Evolutionary conservation across 1,284 basidiomycete species (phyloP), one percentile per base, ranked within the genome.

Genomic region (Lentinula novae-zelandiae): DNA sequence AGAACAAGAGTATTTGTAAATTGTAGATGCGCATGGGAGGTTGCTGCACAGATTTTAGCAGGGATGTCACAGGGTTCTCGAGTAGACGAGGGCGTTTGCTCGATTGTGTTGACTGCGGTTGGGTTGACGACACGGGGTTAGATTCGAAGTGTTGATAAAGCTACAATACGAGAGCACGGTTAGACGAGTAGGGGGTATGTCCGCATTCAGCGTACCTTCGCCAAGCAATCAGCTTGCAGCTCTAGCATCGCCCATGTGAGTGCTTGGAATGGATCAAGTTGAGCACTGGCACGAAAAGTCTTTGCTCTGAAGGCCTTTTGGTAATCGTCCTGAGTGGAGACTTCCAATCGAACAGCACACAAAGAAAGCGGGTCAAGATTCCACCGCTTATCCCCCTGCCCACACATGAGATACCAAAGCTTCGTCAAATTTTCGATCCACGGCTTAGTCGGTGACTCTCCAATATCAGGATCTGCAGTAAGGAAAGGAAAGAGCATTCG

Each of bases 1-100:
- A 76, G 75, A 98, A 96, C n/a, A 95, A 81, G 1, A 96, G 75
- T 3, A 87, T 77, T 73, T 97, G 95, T 0, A 95, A 74, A 59
- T 84, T 82, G 65, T 87, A 88, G 53, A 72, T 71, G 57, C 79
- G 79, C 63, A 74, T 22, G 17, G 20, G 17, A 46, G 44, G n/a
- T 46, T 70, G 61, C 59, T 69, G n/a, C 63, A 68, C 20, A 67
- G 69, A 33, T 69, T 62, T 68, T 6, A 94, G 74, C 6, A 95
- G 72, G 5, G 78, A 72, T 2, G 76, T 70, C 57, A 95, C 76
- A 2, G 89, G 86, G 69, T 82, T 86, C 68, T 84, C 85, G 62
- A 77, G 69, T 17, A 42, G 22, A 66, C 76, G 82, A 46, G 68
- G 62, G 42, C 85, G 82, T 71, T 87, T 89, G 49, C 75, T 72